Conservation (phyloP, 352 stramenopile species). For the Plasmopara muralis region DNA sequence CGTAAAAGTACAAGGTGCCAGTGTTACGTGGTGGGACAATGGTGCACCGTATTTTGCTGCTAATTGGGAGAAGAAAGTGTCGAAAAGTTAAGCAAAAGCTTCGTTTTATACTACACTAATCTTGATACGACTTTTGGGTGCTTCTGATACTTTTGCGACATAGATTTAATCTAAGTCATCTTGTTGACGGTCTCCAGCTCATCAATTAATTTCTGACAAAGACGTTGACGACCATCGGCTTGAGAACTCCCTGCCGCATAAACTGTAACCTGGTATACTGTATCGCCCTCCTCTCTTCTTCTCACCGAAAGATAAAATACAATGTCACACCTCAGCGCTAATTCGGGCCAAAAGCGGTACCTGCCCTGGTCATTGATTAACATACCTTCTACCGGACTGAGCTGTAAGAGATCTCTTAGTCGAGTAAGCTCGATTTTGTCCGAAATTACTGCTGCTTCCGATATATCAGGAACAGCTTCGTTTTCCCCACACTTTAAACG, state of each 20-base stretch:
- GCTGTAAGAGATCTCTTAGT: conserved; percentile 40
- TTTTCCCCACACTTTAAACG: conserved; percentile 19
- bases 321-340: background rate
- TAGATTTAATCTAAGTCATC: conserved; percentile 5
- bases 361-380: conserved; percentile 34
- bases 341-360: conserved; percentile 32
- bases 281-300: background rate
- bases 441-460: conserved; percentile 19
- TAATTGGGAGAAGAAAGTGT: background rate
- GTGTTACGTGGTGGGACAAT: background rate
- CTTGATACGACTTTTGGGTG: background rate
- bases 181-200: conserved; percentile 27
- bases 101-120: background rate
- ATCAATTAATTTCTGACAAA: conserved; percentile 28
- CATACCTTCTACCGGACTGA: conserved; percentile 56
- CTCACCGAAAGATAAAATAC: conserved; percentile 32
- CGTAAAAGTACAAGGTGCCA: conserved; percentile 20
- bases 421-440: conserved; percentile 24
- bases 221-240: conserved; percentile 11
- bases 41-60: background rate
- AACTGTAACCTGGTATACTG: conserved; percentile 20
- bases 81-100: background rate
- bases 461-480: conserved; percentile 1
- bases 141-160: background rate
- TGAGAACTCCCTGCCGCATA: conserved; percentile 11